Evolutionary conservation across 208 protist genomes (phyloP).

Genomic region (Crithidia sp.): DNA sequence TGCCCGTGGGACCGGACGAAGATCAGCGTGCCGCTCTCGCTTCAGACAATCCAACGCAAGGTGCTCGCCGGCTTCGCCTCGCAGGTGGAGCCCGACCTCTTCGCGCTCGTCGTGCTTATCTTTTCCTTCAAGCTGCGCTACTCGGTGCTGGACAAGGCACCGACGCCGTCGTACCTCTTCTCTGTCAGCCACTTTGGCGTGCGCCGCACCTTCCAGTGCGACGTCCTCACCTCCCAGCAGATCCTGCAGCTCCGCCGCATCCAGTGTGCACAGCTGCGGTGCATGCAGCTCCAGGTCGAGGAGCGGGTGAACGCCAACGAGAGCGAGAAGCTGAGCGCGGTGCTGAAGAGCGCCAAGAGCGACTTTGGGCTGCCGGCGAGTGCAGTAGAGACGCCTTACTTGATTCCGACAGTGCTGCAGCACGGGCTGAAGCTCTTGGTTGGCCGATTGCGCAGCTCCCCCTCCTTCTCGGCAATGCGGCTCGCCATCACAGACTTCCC

Average conservation of each 20-base stretch:
- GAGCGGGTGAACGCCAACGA: slow-evolving; percentile 42
- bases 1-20: slow-evolving; percentile 61
- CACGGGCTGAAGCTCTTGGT: slow-evolving; percentile 48
- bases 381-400: slow-evolving; percentile 36
- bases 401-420: slow-evolving; percentile 59
- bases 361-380: slow-evolving; percentile 76
- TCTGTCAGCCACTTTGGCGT: slow-evolving; percentile 54
- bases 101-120: slow-evolving; percentile 68
- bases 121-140: slow-evolving; percentile 58
- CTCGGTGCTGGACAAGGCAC: slow-evolving; percentile 22
- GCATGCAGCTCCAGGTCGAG: slow-evolving; percentile 65
- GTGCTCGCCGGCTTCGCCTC: slow-evolving; percentile 68
- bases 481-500: slow-evolving; percentile 14
- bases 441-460: slow-evolving; percentile 39
- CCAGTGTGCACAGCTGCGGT: slow-evolving; percentile 63
- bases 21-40: slow-evolving; percentile 68
- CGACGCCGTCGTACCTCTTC: slow-evolving; percentile 32
- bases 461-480: slow-evolving; percentile 9
- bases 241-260: slow-evolving; percentile 77
- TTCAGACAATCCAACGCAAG: slow-evolving; percentile 64
- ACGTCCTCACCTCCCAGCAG: slow-evolving; percentile 62
- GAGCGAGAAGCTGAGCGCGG: slow-evolving; percentile 37
- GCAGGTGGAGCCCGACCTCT: slow-evolving; percentile 57
- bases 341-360: slow-evolving; percentile 35
- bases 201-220: slow-evolving; percentile 50